Evolutionary conservation across 345 rosid genomes (phyloP).

Genomic region (Geranium rotundifolium): DNA sequence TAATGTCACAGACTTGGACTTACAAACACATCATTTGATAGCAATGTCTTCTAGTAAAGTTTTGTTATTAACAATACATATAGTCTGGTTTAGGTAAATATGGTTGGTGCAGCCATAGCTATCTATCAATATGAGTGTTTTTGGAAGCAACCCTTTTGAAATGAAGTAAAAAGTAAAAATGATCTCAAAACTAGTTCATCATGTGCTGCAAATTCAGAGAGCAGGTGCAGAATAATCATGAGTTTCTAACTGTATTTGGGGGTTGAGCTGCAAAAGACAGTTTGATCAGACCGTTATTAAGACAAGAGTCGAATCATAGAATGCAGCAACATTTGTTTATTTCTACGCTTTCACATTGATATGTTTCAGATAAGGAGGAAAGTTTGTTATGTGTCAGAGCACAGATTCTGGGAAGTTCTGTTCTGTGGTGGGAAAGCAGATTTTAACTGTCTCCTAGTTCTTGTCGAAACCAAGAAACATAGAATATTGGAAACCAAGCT

Average conservation of each 20-base stretch:
- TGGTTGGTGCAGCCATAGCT: background rate
- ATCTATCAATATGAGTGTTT: too few relatives aligned
- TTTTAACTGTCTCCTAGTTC: background rate
- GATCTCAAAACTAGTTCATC: too few relatives aligned
- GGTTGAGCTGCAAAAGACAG: background rate
- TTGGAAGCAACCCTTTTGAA: background rate
- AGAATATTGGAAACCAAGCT: constrained; percentile 15
- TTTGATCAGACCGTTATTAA: background rate
- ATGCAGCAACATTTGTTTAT: background rate
- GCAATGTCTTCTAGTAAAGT: background rate
- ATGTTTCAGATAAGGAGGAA: too few relatives aligned
- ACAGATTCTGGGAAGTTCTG: too few relatives aligned
- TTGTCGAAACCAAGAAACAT: background rate
- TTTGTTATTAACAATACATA: background rate
- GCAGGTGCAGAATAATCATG: background rate
- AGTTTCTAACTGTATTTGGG: background rate
- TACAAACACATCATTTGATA: background rate
- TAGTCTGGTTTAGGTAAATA: background rate
- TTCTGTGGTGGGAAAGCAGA: too few relatives aligned
- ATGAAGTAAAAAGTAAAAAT: background rate
- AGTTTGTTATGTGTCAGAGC: too few relatives aligned
- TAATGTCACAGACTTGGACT: too few relatives aligned
- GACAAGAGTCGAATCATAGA: background rate
- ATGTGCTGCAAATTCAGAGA: background rate
- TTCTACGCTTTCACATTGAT: background rate